A percentile compares a stretch with the other conserved stretches of the same genome.
Evolutionary conservation across 768 basidiomycete species (phyloP).

Genomic region (Thelephora ganbajun): DNA sequence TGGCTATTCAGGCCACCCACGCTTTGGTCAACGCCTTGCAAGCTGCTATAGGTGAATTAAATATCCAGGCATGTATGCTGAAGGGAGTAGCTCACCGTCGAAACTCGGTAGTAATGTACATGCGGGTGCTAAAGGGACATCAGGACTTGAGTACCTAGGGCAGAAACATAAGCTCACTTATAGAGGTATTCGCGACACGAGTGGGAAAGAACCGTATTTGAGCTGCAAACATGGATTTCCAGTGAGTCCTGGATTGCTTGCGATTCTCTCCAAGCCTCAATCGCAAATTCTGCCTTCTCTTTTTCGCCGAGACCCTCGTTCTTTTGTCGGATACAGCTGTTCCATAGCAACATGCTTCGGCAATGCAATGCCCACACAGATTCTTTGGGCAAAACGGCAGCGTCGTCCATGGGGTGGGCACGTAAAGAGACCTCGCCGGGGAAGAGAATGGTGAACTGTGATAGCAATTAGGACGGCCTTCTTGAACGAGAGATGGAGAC

Average conservation of each 20-base stretch:
- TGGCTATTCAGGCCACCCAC: conserved; percentile 44
- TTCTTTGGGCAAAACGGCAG: conserved; percentile 42
- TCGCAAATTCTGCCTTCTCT: conserved; percentile 43
- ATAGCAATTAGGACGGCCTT: not conserved
- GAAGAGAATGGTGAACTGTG: conserved; percentile 51
- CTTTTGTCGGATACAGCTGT: conserved; percentile 43
- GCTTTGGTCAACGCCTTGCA: conserved; percentile 37
- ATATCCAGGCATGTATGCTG: conserved; percentile 8
- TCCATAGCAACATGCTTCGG: conserved; percentile 73
- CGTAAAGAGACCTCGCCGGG: conserved; percentile 59
- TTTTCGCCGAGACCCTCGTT: conserved; percentile 28
- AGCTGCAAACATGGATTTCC: conserved; percentile 54
- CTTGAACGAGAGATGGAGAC: not conserved
- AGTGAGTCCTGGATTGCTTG: conserved; percentile 54
- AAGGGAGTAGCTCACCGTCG: conserved; percentile 37
- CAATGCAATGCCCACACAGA: conserved; percentile 75
- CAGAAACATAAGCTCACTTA: conserved; percentile 35
- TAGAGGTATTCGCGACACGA: conserved; percentile 58
- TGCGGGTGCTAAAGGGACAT: conserved; percentile 35
- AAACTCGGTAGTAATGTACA: conserved; percentile 47
- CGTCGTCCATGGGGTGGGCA: conserved; percentile 22
- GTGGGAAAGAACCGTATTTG: conserved; percentile 54
- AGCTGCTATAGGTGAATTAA: conserved; percentile 18
- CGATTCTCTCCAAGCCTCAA: conserved; percentile 53
- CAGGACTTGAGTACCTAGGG: conserved; percentile 4